Conservation (phyloP, 78 protist species). For the Cavenderia fasciculata region DNA sequence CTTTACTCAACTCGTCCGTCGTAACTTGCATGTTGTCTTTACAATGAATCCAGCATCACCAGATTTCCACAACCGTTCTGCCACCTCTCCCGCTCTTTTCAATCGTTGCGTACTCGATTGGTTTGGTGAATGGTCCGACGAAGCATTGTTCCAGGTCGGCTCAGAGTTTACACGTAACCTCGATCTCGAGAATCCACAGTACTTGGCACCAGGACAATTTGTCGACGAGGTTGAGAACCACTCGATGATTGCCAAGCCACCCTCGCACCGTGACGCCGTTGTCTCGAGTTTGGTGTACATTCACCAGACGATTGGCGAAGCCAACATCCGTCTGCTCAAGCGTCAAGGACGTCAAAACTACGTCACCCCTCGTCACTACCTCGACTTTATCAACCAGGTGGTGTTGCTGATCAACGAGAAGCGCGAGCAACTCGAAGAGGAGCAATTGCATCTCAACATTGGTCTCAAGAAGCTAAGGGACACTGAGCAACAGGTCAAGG, state of each 20-base stretch:
- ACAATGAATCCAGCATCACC: constrained; percentile 97
- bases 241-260: constrained; percentile 16
- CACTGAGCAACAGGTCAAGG: constrained; percentile 87
- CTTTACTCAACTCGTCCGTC: constrained; percentile 88
- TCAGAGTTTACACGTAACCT: constrained; percentile 87
- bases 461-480: constrained; percentile 93
- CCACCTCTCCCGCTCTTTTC: constrained; percentile 97
- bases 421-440: constrained; percentile 90
- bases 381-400: constrained; percentile 95
- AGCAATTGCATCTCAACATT: constrained; percentile 93
- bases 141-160: constrained; percentile 94
- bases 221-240: constrained; percentile 13
- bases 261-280: constrained; percentile 83
- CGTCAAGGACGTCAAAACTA: constrained; percentile 86
- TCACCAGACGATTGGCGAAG: constrained; percentile 86
- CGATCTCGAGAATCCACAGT: constrained; percentile 83
- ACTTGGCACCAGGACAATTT: constrained; percentile 49
- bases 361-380: constrained; percentile 98
- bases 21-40: constrained; percentile 97
- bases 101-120: constrained; percentile 98
- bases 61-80: constrained; percentile 92
- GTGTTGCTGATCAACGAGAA: constrained; percentile 87
- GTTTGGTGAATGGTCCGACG: constrained; percentile 97
- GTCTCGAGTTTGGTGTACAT: constrained; percentile 82
- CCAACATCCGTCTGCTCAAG: constrained; percentile 59